A percentile compares a stretch with the other conserved stretches of the same genome.
Conservation (phyloP, 352 stramenopile genomes). For the Pythium myriotylum region DNA sequence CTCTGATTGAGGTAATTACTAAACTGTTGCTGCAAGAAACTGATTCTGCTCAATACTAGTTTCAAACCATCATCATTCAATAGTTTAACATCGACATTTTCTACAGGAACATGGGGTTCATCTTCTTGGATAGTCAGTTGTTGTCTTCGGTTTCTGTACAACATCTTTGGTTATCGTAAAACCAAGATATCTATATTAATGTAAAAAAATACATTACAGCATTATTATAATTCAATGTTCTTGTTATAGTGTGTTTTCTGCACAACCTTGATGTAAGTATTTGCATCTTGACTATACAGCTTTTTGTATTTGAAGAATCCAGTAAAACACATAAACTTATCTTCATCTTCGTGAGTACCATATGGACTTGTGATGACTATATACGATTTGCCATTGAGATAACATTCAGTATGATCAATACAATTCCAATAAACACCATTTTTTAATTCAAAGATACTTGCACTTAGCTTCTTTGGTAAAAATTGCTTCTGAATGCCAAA, state of each 20-base stretch:
- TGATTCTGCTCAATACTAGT: no score
- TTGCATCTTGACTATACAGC: conserved; percentile 3
- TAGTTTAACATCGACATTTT: conserved; percentile 15
- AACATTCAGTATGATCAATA: no score
- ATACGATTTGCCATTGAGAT: conserved; percentile 12
- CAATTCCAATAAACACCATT: background rate
- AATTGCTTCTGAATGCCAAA: background rate
- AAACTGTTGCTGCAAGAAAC: no score
- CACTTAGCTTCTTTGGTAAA: conserved; percentile 1
- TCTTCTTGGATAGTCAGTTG: conserved; percentile 6
- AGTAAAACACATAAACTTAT: conserved; percentile 9
- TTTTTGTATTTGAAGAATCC: conserved; percentile 9
- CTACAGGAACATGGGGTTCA: conserved; percentile 7
- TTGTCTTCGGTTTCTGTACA: conserved; percentile 16
- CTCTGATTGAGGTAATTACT: no score
- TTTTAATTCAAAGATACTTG: background rate
- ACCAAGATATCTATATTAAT: conserved; percentile 15
- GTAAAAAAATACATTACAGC: conserved; percentile 14
- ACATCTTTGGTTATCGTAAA: no score
- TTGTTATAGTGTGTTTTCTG: conserved; percentile 8
- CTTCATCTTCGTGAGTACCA: background rate
- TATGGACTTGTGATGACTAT: conserved; percentile 11
- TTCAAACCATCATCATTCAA: conserved; percentile 16
- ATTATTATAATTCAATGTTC: conserved; percentile 13
- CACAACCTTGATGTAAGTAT: conserved; percentile 11